Evolutionary conservation across 2,329 filamentous ascomycete species (phyloP).

Genomic region (Fusarium brevicatenulatum): DNA sequence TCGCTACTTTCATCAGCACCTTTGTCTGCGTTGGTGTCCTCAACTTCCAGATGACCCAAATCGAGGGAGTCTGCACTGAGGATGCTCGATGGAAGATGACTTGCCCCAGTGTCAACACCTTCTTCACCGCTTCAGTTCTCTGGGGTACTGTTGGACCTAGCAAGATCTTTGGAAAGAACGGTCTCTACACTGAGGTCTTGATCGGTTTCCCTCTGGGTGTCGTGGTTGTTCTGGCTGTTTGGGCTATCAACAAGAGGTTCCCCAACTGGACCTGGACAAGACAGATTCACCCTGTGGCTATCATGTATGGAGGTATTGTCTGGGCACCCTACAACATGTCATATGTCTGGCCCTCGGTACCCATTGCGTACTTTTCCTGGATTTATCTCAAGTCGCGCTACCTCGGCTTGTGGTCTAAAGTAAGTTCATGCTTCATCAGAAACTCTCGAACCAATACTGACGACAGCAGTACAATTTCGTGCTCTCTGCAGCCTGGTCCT

Average conservation of each 20-base stretch:
- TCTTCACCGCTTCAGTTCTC: slow-evolving; percentile 66
- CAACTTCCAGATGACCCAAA: slow-evolving; percentile 61
- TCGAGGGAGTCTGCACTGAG: slow-evolving; percentile 59
- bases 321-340: slow-evolving; percentile 63
- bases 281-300: slow-evolving; percentile 60
- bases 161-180: slow-evolving; percentile 60
- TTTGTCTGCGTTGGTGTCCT: slow-evolving; percentile 61
- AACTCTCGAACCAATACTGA: not conserved
- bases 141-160: slow-evolving; percentile 65
- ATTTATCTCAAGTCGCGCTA: slow-evolving; percentile 61
- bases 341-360: slow-evolving; percentile 63
- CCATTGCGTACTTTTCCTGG: slow-evolving; percentile 63
- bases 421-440: slow-evolving; percentile 33
- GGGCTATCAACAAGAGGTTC: slow-evolving; percentile 52
- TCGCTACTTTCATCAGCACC: slow-evolving; percentile 64
- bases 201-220: slow-evolving; percentile 63
- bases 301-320: slow-evolving; percentile 58
- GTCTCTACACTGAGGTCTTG: slow-evolving; percentile 60
- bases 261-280: slow-evolving; percentile 54
- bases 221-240: slow-evolving; percentile 56
- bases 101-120: slow-evolving; percentile 64
- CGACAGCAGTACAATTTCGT: slow-evolving; percentile 61
- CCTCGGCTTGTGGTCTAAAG: slow-evolving; percentile 63
- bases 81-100: slow-evolving; percentile 60
- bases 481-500: slow-evolving; percentile 61